These are phyloP conservation scores for Neurospora cerealis DNA, from an alignment of 495 filamentous ascomycete species.

Conservation along the genomic window DNA sequence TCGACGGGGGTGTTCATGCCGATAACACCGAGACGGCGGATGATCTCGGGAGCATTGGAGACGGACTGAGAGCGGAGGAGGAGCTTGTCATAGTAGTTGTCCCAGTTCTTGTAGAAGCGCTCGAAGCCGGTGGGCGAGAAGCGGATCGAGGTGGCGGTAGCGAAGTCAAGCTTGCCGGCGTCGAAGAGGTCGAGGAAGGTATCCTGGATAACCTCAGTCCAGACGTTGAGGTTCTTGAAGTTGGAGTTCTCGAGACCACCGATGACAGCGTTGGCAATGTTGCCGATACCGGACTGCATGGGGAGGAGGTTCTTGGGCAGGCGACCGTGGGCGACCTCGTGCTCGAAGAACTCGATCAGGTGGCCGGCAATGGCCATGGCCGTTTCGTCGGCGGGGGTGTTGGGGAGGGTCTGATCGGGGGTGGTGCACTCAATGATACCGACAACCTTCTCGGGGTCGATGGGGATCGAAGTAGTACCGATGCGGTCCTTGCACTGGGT, in stretches of 20 bases:
- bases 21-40: constrained; percentile 76
- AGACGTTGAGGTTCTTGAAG: constrained; percentile 81
- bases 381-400: constrained; percentile 62
- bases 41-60: constrained; percentile 91
- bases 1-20: constrained; percentile 96
- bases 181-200: constrained; percentile 93
- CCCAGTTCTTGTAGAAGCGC: constrained; percentile 85
- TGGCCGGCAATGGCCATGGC: constrained; percentile 67
- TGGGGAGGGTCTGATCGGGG: constrained; percentile 70
- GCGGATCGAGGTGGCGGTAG: constrained; percentile 82
- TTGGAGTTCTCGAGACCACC: constrained; percentile 75
- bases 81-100: constrained; percentile 69
- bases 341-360: constrained; percentile 76
- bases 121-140: constrained; percentile 89
- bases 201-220: constrained; percentile 92
- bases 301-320: constrained; percentile 72
- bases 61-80: constrained; percentile 82
- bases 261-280: constrained; percentile 90
- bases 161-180: constrained; percentile 80
- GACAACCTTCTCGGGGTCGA: constrained; percentile 81
- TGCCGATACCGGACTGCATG: constrained; percentile 83
- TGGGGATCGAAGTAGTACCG: constrained; percentile 72
- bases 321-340: constrained; percentile 68
- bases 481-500: constrained; percentile 73
- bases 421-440: constrained; percentile 80